Conservation (phyloP, 2,329 filamentous ascomycete species). For the Aspergillus thermomutatus region DNA sequence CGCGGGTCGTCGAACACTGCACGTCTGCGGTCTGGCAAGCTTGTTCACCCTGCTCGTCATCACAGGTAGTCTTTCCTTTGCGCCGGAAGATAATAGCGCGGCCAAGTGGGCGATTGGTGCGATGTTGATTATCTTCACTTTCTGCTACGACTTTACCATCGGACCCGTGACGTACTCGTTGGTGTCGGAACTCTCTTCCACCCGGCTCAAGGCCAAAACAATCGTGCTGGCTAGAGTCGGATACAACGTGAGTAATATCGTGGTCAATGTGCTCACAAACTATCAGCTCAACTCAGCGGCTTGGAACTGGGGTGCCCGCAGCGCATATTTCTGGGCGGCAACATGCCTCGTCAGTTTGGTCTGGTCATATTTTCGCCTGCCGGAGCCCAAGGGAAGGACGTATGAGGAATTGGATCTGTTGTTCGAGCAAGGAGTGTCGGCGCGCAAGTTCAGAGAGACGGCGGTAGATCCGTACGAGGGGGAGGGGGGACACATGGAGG, state of each 20-base stretch:
- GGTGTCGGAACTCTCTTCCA: slow-evolving; percentile 53
- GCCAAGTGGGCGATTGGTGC: slow-evolving; percentile 42
- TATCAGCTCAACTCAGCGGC: slow-evolving; percentile 19
- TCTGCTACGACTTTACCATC: slow-evolving; percentile 54
- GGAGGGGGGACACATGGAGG: slow-evolving; percentile 1
- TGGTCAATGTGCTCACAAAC: slow-evolving; percentile 62
- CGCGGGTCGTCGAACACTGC: slow-evolving; percentile 40
- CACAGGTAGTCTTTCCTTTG: slow-evolving; percentile 25
- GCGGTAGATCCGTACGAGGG: slow-evolving; percentile 29
- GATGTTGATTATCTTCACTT: slow-evolving; percentile 52
- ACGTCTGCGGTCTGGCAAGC: slow-evolving; percentile 27
- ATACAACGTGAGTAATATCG: slow-evolving; percentile 51
- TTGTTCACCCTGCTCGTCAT: slow-evolving; percentile 26
- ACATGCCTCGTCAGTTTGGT: slow-evolving; percentile 31
- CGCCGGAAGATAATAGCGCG: slow-evolving; percentile 22
- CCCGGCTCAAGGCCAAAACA: slow-evolving; percentile 53
- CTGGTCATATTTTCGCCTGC: slow-evolving; percentile 45
- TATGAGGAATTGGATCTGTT: slow-evolving; percentile 43
- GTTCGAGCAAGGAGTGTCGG: slow-evolving; percentile 38
- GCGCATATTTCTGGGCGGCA: slow-evolving; percentile 44
- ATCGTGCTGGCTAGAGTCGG: slow-evolving; percentile 51
- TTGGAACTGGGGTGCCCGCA: slow-evolving; percentile 37
- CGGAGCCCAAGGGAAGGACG: slow-evolving; percentile 42
- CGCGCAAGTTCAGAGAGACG: slow-evolving; percentile 37
- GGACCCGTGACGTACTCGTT: slow-evolving; percentile 54